phyloP scores from a whole-genome alignment of 2,329 filamentous ascomycete genomes.

The Graphiopsis chlorocephala region DNA sequence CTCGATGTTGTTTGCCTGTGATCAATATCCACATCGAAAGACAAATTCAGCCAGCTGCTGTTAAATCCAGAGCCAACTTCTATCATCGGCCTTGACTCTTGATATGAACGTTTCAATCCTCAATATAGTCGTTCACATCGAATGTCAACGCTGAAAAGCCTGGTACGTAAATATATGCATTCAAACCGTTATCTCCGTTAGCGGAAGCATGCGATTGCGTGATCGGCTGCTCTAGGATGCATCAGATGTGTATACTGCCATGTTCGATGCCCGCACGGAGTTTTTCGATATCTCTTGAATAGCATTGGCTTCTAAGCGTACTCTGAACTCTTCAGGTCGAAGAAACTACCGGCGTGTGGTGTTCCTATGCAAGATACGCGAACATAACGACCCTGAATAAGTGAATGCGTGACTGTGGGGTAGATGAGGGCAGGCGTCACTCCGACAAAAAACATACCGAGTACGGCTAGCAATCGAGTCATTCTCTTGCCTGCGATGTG shows the following conservation, averaged over 20 bases:
- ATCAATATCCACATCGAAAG: too few species aligned
- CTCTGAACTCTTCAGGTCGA: neutral
- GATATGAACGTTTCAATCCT: too few species aligned
- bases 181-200: neutral
- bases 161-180: neutral
- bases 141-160: too few species aligned
- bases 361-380: neutral
- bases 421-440: neutral
- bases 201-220: neutral
- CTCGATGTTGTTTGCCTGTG: too few species aligned
- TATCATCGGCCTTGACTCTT: too few species aligned
- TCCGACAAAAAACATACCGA: conserved; percentile 2
- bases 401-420: neutral
- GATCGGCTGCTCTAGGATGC: neutral
- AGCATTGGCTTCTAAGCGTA: neutral
- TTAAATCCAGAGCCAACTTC: too few species aligned
- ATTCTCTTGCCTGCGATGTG: neutral
- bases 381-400: neutral
- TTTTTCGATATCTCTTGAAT: neutral
- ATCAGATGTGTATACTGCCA: neutral
- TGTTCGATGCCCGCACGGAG: neutral
- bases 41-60: too few species aligned
- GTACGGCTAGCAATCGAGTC: neutral
- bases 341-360: neutral
- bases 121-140: too few species aligned